A percentile compares a stretch with the other conserved stretches of the same genome.
These are phyloP conservation scores for Eucalyptus coolabah DNA, from an alignment of 345 rosid species.

Conservation along the genomic window DNA sequence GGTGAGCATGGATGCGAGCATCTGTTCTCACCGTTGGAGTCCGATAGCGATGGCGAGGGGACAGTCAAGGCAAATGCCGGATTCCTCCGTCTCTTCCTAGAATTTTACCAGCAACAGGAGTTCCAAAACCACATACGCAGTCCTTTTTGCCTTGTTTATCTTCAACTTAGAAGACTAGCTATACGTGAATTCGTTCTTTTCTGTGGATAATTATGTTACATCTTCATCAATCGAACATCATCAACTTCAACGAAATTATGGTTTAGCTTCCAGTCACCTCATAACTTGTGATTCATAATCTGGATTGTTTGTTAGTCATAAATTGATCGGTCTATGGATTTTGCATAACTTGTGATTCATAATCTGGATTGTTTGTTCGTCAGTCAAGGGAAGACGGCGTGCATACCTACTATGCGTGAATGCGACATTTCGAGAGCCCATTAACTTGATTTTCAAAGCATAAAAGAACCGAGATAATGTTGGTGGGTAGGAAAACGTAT, in stretches of 20 bases:
- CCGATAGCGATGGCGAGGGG: rapidly evolving
- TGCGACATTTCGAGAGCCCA: background rate
- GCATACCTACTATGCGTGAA: background rate
- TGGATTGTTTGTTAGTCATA: no score
- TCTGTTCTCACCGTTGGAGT: no score
- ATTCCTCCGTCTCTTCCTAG: no score
- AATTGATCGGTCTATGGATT: no score
- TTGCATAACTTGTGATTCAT: no score
- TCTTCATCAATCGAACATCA: background rate
- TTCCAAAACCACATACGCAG: no score
- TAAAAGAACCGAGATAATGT: background rate
- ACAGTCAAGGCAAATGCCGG: rapidly evolving
- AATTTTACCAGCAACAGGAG: rapidly evolving
- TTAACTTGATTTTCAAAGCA: background rate
- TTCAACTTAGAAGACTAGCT: background rate
- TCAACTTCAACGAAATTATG: background rate
- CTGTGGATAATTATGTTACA: background rate
- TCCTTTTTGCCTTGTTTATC: no score
- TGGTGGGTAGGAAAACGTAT: background rate
- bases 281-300: background rate
- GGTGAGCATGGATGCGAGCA: rapidly evolving
- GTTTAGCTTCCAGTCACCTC: background rate
- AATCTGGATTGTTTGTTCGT: background rate
- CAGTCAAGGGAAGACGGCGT: no score
- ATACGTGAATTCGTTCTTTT: background rate